phyloP scores from a whole-genome alignment of 305 asterid genomes.

The Rubia occidens region DNA sequence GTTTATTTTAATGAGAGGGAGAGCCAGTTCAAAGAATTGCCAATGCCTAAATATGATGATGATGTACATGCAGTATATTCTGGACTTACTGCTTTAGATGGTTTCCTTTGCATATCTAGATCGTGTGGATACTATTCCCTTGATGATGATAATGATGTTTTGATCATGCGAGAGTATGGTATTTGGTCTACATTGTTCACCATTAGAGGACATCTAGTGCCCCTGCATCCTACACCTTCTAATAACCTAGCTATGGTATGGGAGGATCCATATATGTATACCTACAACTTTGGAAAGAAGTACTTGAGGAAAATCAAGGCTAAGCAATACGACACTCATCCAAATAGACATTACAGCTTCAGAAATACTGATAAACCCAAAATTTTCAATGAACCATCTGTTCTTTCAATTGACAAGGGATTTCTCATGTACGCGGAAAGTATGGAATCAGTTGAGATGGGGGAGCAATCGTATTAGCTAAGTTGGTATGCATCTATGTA shows the following conservation, averaged over 20 bases:
- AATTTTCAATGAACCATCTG: background rate
- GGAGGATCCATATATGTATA: background rate
- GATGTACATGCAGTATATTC: background rate
- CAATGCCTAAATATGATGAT: background rate
- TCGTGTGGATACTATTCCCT: background rate
- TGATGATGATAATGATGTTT: background rate
- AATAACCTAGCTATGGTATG: background rate
- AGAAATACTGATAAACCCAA: background rate
- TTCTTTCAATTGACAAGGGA: background rate
- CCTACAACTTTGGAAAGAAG: background rate
- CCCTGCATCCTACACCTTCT: background rate
- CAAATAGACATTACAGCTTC: background rate
- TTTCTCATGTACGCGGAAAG: background rate
- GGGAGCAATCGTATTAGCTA: background rate
- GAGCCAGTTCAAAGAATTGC: background rate
- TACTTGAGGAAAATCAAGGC: background rate
- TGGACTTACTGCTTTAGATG: background rate
- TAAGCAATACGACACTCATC: background rate
- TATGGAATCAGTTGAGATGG: background rate
- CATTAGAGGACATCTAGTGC: background rate
- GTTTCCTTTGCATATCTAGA: slow-evolving; percentile 3
- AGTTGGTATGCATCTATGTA: background rate
- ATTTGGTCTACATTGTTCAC: slow-evolving; percentile 1
- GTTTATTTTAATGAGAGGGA: background rate
- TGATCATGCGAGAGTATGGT: background rate